phyloP scores from a whole-genome alignment of 352 stramenopile species.

The Pythium vanterpoolii region DNA sequence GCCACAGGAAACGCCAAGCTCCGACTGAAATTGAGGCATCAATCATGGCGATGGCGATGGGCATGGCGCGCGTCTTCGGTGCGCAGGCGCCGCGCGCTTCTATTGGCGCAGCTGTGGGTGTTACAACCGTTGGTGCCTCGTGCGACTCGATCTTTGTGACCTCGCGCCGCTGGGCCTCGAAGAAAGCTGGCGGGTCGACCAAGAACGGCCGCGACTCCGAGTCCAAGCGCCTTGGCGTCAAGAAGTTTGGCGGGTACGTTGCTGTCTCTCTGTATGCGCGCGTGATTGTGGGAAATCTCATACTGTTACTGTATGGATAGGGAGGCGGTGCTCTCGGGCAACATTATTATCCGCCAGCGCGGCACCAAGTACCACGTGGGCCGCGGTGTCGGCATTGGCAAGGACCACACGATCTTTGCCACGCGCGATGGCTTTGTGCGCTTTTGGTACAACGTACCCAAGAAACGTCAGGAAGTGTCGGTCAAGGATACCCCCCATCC shows the following conservation, averaged over 20 bases:
- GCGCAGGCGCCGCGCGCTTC: slow-evolving; percentile 24
- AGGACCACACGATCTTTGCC: slow-evolving; percentile 94
- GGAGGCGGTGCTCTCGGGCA: slow-evolving; percentile 88
- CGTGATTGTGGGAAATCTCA: neutral
- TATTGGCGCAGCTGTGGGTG: slow-evolving; percentile 9
- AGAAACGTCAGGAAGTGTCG: slow-evolving; percentile 85
- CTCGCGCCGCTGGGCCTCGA: slow-evolving; percentile 85
- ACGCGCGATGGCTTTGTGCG: slow-evolving; percentile 84
- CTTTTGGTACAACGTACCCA: slow-evolving; percentile 88
- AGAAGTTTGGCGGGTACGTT: slow-evolving; percentile 92
- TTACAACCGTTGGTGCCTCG: slow-evolving; percentile 21
- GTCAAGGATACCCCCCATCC: slow-evolving; percentile 73
- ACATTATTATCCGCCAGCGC: slow-evolving; percentile 98
- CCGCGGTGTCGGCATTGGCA: slow-evolving; percentile 92
- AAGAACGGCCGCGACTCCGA: slow-evolving; percentile 97
- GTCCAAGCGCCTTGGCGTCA: slow-evolving; percentile 96
- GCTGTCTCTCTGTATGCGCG: neutral
- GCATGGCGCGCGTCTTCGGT: slow-evolving; percentile 62
- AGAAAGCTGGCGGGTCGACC: slow-evolving; percentile 96
- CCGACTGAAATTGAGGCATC: too few relatives aligned
- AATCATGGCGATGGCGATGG: slow-evolving; percentile 74
- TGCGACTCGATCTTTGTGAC: slow-evolving; percentile 46
- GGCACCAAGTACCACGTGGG: slow-evolving; percentile 95
- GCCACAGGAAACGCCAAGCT: slow-evolving; percentile 1
- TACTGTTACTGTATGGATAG: slow-evolving; percentile 24